These are phyloP conservation scores for Guadua angustifolia DNA, from an alignment of 176 grass and related monocot genomes.

Conservation along the genomic window DNA sequence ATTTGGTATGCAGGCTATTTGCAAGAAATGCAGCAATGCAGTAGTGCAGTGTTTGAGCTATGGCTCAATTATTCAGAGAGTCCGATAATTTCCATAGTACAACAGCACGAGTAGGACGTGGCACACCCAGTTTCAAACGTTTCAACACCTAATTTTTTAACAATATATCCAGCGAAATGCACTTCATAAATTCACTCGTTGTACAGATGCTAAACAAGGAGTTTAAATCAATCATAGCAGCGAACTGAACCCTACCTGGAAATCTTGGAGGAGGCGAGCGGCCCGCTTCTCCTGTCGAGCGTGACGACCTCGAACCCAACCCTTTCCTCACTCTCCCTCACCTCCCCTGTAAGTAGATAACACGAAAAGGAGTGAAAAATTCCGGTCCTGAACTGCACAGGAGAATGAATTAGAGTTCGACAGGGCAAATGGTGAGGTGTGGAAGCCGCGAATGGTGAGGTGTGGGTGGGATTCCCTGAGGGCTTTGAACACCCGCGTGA, in stretches of 20 bases:
- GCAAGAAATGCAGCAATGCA: neutral
- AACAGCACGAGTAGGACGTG: neutral
- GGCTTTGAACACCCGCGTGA: constrained; percentile 68
- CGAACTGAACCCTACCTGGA: constrained; percentile 52
- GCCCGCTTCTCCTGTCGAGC: constrained; percentile 65
- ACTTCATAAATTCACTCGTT: neutral
- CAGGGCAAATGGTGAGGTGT: constrained; percentile 41
- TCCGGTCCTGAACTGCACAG: neutral
- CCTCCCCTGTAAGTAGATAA: constrained; percentile 57
- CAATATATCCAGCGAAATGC: neutral
- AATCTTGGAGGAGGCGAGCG: constrained; percentile 69
- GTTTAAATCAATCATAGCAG: neutral
- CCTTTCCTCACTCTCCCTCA: constrained; percentile 70
- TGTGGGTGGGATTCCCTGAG: constrained; percentile 59
- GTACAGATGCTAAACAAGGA: neutral
- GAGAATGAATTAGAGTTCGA: neutral
- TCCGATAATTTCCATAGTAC: neutral
- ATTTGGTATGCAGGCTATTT: neutral
- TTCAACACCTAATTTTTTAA: neutral
- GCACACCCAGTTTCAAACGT: neutral
- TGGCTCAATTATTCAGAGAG: neutral
- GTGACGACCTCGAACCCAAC: constrained; percentile 86
- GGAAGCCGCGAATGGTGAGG: constrained; percentile 78
- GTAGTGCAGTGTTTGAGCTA: neutral
- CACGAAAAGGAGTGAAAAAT: constrained; percentile 33